Base-by-base conservation (phyloP, 2,329 filamentous ascomycete genomes). In the Hymenoscyphus fraxineus region DNA sequence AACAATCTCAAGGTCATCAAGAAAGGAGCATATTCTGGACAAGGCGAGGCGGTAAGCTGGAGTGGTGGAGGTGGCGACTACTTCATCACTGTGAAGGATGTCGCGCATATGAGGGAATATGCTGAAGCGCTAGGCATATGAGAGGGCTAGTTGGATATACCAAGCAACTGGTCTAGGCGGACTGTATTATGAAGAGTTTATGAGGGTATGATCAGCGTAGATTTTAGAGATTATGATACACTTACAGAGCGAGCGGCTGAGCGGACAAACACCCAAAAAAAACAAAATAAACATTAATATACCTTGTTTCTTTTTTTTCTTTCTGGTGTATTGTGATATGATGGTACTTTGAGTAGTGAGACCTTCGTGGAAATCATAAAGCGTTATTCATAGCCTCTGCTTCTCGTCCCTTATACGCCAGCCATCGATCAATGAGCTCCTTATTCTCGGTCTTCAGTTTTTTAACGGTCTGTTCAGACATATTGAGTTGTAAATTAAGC, bases 351-450 rank as follows among this genome's bases (percentile, higher is more conserved):
- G 57, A n/a, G 7, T 59, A 59, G 44, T 44, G 27, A 27, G 27
- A 27, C 27, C 3, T 27, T 27, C 27, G 80, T 80, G 64, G 80
- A 78, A 27, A 54, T 54, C 47, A 54, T 54, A 54, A 54, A 19
- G 60, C 83, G 76, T 67, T 71, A 73, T 98, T 98, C 89, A 97
- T 93, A 67, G 86, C 88, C 63, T 95, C 91, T 12, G 91, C 94
- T 79, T 97, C 93, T 74, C 88, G 85, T 3, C 88, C 89, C 85
- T 95, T 95, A 68, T 89, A 83, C 74, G 86, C 87, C 90, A 98
- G 93, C 92, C 93, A 98, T 62, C 95, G 84, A 75, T 93, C 89
- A 61, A 97, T 88, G 63, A 99, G 82, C 70, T 97, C 91, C 74
- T 91, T 88, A 74, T 98, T 98, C 76, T 98, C 95, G 65, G 82